Conservation (phyloP, 805 yeast genomes). For the Kodamaea kakaduensis region DNA sequence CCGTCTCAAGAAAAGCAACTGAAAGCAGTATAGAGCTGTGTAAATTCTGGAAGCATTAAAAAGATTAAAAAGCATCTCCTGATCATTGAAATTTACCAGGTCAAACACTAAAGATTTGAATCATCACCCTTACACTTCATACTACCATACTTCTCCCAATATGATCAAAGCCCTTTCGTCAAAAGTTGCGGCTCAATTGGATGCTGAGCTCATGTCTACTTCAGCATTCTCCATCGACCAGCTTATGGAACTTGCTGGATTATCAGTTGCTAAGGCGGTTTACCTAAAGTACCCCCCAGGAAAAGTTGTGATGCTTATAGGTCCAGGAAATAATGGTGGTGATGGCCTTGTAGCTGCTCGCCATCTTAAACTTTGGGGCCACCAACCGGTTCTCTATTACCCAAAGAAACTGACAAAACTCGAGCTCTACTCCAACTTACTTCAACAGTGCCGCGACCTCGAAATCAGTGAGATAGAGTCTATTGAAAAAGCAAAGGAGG, state of each 20-base stretch:
- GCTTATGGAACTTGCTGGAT: slow-evolving; percentile 94
- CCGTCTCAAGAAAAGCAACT: too few species aligned
- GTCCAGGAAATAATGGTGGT: slow-evolving; percentile 97
- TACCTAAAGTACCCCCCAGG: slow-evolving; percentile 61
- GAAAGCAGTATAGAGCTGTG: too few species aligned
- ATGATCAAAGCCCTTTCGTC: slow-evolving; percentile 24
- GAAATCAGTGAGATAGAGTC: slow-evolving; percentile 53
- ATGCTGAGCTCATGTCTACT: slow-evolving; percentile 80
- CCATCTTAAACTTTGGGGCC: slow-evolving; percentile 70
- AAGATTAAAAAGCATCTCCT: too few species aligned
- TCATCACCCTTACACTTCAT: background rate
- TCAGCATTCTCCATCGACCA: slow-evolving; percentile 82
- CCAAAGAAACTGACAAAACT: slow-evolving; percentile 61
- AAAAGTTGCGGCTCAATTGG: slow-evolving; percentile 69
- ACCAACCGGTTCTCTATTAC: slow-evolving; percentile 69
- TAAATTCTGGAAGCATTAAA: too few species aligned
- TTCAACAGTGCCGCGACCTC: slow-evolving; percentile 63
- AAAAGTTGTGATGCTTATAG: slow-evolving; percentile 67
- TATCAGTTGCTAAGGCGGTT: slow-evolving; percentile 87
- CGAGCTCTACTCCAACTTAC: slow-evolving; percentile 55
- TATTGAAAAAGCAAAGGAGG: slow-evolving; percentile 26
- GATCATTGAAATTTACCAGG: too few species aligned
- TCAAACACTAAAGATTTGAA: too few species aligned
- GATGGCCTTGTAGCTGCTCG: slow-evolving; percentile 96
- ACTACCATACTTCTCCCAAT: background rate